phyloP scores from a whole-genome alignment of 2,329 filamentous ascomycete species.

The Dactylellina drechsleri region DNA sequence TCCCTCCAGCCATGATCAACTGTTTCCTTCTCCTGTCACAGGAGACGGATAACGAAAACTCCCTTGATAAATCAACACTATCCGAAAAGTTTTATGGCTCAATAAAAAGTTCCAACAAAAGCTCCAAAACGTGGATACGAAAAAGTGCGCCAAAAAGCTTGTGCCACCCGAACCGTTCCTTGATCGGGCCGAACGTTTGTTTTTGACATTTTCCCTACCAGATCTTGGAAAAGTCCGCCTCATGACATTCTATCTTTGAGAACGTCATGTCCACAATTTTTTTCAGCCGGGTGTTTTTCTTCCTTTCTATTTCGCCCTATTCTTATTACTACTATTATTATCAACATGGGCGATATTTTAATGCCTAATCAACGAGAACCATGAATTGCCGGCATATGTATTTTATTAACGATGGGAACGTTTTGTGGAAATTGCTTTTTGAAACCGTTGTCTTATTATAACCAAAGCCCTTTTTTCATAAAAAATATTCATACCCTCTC shows the following conservation, averaged over 20 bases:
- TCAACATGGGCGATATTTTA: constrained; percentile 39
- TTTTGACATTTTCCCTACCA: constrained; percentile 4
- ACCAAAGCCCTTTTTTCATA: constrained; percentile 17
- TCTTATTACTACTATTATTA: constrained; percentile 21
- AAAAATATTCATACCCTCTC: constrained; percentile 27
- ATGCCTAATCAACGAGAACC: constrained; percentile 46
- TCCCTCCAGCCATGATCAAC: constrained; percentile 6
- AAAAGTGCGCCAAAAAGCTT: constrained; percentile 30
- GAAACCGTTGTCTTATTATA: constrained; percentile 18
- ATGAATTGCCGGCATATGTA: constrained; percentile 45
- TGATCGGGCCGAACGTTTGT: constrained; percentile 12
- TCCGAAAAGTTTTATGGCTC: constrained; percentile 16
- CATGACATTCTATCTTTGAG: constrained; percentile 37
- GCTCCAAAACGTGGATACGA: constrained; percentile 34
- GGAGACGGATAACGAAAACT: neutral
- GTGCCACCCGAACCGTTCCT: constrained; percentile 7
- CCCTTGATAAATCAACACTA: neutral
- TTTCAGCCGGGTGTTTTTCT: constrained; percentile 10
- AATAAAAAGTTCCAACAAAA: constrained; percentile 25
- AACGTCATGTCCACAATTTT: constrained; percentile 11
- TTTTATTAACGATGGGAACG: constrained; percentile 43
- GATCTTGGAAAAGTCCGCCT: constrained; percentile 25
- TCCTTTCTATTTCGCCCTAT: neutral
- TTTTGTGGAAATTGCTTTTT: constrained; percentile 17
- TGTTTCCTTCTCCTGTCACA: neutral